Base-by-base conservation (phyloP, 2,329 filamentous ascomycete species). In the Corinectria fuckeliana region DNA sequence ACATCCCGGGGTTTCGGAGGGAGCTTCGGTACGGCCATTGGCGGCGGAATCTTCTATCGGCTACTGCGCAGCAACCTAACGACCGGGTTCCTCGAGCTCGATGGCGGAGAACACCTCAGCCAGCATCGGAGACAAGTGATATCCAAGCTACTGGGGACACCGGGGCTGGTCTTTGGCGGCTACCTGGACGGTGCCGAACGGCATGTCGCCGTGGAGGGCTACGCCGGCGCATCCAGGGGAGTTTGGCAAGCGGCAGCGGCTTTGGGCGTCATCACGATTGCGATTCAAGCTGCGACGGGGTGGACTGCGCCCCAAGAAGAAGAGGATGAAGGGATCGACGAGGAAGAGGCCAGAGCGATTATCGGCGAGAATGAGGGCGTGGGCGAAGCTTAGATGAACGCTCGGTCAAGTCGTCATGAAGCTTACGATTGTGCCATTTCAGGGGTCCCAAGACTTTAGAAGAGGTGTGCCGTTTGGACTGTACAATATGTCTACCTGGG, bases 1-100 rank as follows among this genome's bases (percentile, higher is more conserved):
- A 96, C 91, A 1, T 94, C 94, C 75, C 84, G 92, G 4, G 91
- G 91, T 5, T 93, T 95, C 63, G 90, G 91, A 0, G 91, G 91
- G 13, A 90, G 87, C 50, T 95, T 96, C 67, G 91, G 92, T 3
- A 90, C 89, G 1, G 87, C 91, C 0, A 89, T 94, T 47, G 91
- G 91, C 2, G 91, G 92, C 3, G 92, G 92, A 0, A 80, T 91
- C 52, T 94, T 93, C 71, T 81, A 84, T 38, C 83, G 91, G 5
- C 79, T 86, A 2, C 75, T 94, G 28, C 79, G 82, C 44, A 75
- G 67, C 2, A 78, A 80, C 0, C 78, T 94, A 2, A 78, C 81
- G n/a, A 68, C 75, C 0, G 85, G 86, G 0, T 92, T 92, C 64
- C 71, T 74, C 4, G 59, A 55, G 13, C 74, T 85, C 2, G 82